A percentile compares a stretch with the other conserved stretches of the same genome.
These are phyloP conservation scores for Podospora conica DNA, from an alignment of 495 filamentous ascomycete species.

Conservation along the genomic window DNA sequence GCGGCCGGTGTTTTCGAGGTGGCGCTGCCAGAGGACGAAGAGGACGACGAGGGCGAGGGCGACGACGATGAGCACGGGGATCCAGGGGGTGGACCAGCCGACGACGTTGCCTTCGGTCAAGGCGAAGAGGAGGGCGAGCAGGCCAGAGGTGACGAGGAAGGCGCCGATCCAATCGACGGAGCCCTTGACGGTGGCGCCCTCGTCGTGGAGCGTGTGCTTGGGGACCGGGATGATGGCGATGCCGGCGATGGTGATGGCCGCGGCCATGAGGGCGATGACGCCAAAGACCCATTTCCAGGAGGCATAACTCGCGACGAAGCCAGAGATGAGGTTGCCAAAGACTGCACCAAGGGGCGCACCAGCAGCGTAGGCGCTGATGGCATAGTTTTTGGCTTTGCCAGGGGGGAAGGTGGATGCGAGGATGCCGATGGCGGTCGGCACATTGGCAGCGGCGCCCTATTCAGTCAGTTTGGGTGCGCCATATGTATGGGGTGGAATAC, in stretches of 20 bases:
- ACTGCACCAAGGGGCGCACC: conserved; percentile 55
- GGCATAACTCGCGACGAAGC: conserved; percentile 49
- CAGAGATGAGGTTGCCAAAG: conserved; percentile 49
- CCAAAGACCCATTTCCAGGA: conserved; percentile 63
- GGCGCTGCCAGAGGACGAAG: conserved; percentile 62
- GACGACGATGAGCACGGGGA: conserved; percentile 56
- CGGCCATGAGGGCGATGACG: conserved; percentile 56
- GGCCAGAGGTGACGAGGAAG: conserved; percentile 54
- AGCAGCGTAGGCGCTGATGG: conserved; percentile 47
- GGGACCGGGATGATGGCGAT: conserved; percentile 61
- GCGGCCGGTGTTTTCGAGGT: conserved; percentile 41
- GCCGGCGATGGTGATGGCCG: conserved; percentile 51
- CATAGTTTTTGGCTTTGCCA: conserved; percentile 58
- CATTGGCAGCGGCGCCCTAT: conserved; percentile 58
- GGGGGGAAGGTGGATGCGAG: conserved; percentile 55
- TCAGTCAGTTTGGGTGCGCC: not conserved
- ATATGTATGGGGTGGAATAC: conserved; percentile 19
- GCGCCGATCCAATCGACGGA: conserved; percentile 63
- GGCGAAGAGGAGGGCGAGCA: conserved; percentile 56
- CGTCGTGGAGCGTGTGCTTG: conserved; percentile 25
- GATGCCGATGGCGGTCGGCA: conserved; percentile 61
- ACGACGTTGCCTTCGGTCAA: conserved; percentile 57
- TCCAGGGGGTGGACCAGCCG: conserved; percentile 63
- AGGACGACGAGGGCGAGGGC: conserved; percentile 50
- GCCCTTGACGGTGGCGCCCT: conserved; percentile 21